These are phyloP conservation scores for Monotropa hypopitys DNA, from an alignment of 179 eudicot species.

Conservation along the genomic window DNA sequence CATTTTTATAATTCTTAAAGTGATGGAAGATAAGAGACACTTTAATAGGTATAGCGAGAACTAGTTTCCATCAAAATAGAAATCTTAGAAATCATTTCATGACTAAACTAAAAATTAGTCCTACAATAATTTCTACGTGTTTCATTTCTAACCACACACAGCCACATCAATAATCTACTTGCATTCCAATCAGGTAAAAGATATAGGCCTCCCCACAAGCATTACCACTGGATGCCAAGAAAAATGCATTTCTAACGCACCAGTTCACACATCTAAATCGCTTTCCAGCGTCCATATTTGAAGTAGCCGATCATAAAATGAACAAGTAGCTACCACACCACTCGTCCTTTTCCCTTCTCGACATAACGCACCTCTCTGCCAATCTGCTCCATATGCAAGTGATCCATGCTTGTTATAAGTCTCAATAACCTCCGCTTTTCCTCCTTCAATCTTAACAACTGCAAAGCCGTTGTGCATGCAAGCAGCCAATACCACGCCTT, in stretches of 20 bases:
- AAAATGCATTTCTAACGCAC: neutral
- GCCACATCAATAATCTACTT: too few species aligned
- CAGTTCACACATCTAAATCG: slow-evolving; percentile 17
- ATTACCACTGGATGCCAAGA: neutral
- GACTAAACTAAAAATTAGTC: too few species aligned
- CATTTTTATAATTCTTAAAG: too few species aligned
- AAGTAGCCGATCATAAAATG: slow-evolving; percentile 78
- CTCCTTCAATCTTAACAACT: slow-evolving; percentile 36
- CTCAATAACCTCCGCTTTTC: slow-evolving; percentile 42
- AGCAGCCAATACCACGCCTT: slow-evolving; percentile 56
- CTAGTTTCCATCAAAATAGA: too few species aligned
- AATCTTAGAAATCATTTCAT: too few species aligned
- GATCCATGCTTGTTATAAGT: slow-evolving; percentile 61
- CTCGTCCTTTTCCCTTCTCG: slow-evolving; percentile 28
- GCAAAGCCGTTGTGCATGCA: slow-evolving; percentile 97
- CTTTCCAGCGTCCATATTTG: slow-evolving; percentile 62
- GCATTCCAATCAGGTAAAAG: too few species aligned
- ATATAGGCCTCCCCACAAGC: neutral
- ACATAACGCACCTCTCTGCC: slow-evolving; percentile 49
- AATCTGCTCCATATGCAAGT: slow-evolving; percentile 96
- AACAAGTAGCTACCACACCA: slow-evolving; percentile 70
- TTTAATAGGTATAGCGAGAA: too few species aligned
- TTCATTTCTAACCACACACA: too few species aligned
- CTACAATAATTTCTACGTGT: too few species aligned
- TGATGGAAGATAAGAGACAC: too few species aligned